Base-by-base conservation (phyloP, 495 filamentous ascomycete genomes). In the Aspergillus asperescens region DNA sequence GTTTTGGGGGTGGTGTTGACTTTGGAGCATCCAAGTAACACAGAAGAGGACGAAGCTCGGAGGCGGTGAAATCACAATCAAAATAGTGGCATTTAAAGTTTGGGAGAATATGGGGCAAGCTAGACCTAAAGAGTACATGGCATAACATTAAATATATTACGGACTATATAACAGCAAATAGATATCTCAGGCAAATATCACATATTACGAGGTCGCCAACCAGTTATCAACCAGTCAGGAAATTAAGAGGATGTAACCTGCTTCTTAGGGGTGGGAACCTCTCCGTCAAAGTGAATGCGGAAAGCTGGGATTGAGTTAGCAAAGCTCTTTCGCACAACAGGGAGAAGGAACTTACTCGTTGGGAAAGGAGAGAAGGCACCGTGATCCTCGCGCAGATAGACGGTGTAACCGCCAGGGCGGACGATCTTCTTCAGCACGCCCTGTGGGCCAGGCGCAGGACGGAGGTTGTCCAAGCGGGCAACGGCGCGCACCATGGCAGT, bases 331-430 rank as follows among this genome's bases (percentile, higher is more conserved):
- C 18, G 12, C 7, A 9, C 7, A 13, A 20, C 31, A 18, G 4
- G 20, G 9, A 18, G 5, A 4, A 38, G 28, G 41, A 27, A 64
- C 76, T 74, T 81, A 69, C 79, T 84, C 23, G 78, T 82, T 0
- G 89, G 89, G 74, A 89, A 92, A 6, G 86, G 77, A 63, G 77
- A 87, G 68, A 82, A 82, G 25, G 77, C 75, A 22, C 84, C 83
- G 68, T 83, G 80, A 59, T 94, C 86, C 65, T 87, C 81, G 46
- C 81, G 79, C 72, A 95, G 77, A 57, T 90, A 94, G 22, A 82
- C 64, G 22, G 79, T 80, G 62, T 78, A 81, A 0, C 79, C 85
- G 13, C 77, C 82, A 3, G 76, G 71, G 32, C 73, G 75, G 0
- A 72, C 68, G 9, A 91, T 73, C 72, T 82, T 86, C 77, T 91